Conservation (phyloP, 2,329 filamentous ascomycete genomes). For the Dothistroma septosporum region DNA sequence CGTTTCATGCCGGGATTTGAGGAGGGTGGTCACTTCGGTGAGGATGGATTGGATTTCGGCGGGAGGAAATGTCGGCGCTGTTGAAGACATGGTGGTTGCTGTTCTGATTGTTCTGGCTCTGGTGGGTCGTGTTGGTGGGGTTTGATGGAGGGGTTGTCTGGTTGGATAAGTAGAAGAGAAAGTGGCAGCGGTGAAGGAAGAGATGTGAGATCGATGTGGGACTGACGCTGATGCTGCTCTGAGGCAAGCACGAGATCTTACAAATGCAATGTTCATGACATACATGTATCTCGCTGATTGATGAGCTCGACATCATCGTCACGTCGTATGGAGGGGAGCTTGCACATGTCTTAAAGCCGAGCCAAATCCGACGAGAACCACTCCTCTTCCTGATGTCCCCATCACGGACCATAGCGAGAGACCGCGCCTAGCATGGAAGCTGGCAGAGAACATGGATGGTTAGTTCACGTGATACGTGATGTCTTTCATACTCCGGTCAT, state of each 20-base stretch:
- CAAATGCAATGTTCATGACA: not conserved
- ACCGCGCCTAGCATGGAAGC: too few species aligned
- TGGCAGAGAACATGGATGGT: too few species aligned
- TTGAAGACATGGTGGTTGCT: constrained; percentile 6
- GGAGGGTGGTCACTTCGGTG: constrained; percentile 49
- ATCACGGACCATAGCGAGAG: too few species aligned
- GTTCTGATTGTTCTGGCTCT: constrained; percentile 6
- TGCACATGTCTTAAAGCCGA: too few species aligned
- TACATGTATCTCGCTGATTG: not conserved
- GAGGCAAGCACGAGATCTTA: not conserved
- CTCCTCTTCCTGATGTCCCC: too few species aligned
- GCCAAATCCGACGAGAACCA: too few species aligned
- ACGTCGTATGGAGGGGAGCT: not conserved
- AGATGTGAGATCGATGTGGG: not conserved
- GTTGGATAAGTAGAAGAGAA: not conserved
- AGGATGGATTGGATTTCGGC: constrained; percentile 42
- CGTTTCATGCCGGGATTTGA: constrained; percentile 54
- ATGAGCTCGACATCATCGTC: not conserved
- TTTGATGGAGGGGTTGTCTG: not conserved
- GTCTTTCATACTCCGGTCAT: not conserved
- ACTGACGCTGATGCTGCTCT: not conserved
- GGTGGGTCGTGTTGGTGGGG: not conserved
- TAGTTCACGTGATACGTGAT: too few species aligned
- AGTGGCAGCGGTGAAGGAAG: not conserved
- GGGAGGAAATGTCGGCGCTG: constrained; percentile 38